A percentile compares a stretch with the other conserved stretches of the same genome.
Conservation (phyloP, 2,329 filamentous ascomycete genomes). For the Xylariaceae sp. region DNA sequence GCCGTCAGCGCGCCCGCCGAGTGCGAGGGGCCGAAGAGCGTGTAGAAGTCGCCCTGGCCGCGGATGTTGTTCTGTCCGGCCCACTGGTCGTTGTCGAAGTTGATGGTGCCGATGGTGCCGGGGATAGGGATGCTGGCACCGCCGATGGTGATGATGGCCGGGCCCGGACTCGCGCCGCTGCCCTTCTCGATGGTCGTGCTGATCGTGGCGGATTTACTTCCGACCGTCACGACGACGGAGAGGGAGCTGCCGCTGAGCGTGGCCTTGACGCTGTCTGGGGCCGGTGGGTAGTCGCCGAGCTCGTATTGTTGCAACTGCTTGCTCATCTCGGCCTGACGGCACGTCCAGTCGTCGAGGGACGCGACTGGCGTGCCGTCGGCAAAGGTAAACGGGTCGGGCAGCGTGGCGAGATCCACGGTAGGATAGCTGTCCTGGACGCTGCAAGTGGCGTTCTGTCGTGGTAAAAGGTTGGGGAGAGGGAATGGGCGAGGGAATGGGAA, state of each 20-base stretch:
- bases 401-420: constrained; percentile 34
- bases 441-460: constrained; percentile 35
- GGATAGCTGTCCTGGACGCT: constrained; percentile 32
- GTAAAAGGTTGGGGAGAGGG: constrained; percentile 33
- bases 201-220: constrained; percentile 42
- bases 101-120: constrained; percentile 49
- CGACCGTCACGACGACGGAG: constrained; percentile 41
- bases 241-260: constrained; percentile 39
- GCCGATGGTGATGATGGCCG: constrained; percentile 54
- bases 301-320: constrained; percentile 46
- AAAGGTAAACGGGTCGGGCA: constrained; percentile 46
- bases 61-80: constrained; percentile 47
- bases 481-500: constrained; percentile 25
- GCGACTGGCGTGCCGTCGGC: constrained; percentile 39
- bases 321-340: constrained; percentile 44
- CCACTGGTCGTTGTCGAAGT: constrained; percentile 54
- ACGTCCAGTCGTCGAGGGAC: constrained; percentile 42
- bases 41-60: constrained; percentile 54
- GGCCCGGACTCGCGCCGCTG: constrained; percentile 44
- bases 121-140: constrained; percentile 51
- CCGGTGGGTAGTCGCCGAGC: constrained; percentile 43
- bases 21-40: constrained; percentile 50
- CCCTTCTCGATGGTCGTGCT: constrained; percentile 39
- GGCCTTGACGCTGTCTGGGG: constrained; percentile 42
- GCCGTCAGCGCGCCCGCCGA: constrained; percentile 54